phyloP scores from a whole-genome alignment of 2,329 filamentous ascomycete genomes.

The Metarhizium brunneum region DNA sequence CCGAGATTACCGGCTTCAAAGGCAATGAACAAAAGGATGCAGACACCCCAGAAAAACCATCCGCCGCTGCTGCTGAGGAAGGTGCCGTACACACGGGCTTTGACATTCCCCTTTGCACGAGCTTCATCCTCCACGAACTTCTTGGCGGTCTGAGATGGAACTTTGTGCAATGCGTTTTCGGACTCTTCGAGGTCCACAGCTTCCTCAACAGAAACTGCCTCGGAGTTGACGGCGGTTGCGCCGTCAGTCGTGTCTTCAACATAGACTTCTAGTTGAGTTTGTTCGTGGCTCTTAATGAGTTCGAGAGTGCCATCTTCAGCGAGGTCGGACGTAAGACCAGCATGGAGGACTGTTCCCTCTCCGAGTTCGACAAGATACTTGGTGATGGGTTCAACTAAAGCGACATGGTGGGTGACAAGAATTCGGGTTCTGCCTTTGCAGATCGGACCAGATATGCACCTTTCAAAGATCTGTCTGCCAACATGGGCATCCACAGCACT shows the following conservation, averaged over 20 bases:
- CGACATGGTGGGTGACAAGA: conserved; percentile 72
- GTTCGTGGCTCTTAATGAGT: conserved; percentile 48
- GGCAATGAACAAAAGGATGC: conserved; percentile 42
- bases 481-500: conserved; percentile 76
- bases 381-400: conserved; percentile 58
- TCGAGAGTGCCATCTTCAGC: conserved; percentile 45
- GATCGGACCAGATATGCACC: conserved; percentile 63
- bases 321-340: conserved; percentile 58
- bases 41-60: conserved; percentile 47
- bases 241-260: conserved; percentile 36
- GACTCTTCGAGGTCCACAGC: conserved; percentile 28
- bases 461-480: conserved; percentile 68
- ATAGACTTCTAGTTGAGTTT: conserved; percentile 31
- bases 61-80: conserved; percentile 63
- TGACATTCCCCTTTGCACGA: conserved; percentile 62
- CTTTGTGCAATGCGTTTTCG: conserved; percentile 34
- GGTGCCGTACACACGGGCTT: conserved; percentile 53
- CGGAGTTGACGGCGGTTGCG: conserved; percentile 45
- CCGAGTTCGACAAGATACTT: conserved; percentile 68
- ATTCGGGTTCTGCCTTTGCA: conserved; percentile 63
- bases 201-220: conserved; percentile 34
- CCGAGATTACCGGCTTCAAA: conserved; percentile 47
- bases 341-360: conserved; percentile 54
- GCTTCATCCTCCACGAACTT: conserved; percentile 71
- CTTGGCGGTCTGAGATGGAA: conserved; percentile 44